Base-by-base conservation (phyloP, 1,284 basidiomycete species). In the Rhodotorula sp. region DNA sequence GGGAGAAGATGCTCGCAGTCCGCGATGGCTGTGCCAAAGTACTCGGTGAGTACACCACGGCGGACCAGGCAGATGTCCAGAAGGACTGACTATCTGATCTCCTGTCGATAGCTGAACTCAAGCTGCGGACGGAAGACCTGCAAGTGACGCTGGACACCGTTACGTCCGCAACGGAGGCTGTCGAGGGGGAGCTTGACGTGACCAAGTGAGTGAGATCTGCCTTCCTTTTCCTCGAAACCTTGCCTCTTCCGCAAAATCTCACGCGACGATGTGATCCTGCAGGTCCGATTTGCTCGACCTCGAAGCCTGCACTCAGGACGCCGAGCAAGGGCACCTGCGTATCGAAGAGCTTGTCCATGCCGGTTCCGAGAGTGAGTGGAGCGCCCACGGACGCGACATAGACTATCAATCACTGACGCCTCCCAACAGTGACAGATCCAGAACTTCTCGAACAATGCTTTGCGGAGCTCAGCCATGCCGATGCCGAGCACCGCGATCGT, bases 1-100 rank as follows among this genome's bases (percentile, higher is more conserved):
- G 60, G 26, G 76, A 77, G 12, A 78, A 78, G 68, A 76, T 78
- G 75, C 64, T 75, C 10, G 75, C 71, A 0, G 77, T 78, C 15
- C 62, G 69, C n/a, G 75, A 75, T 33, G 71, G 68, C 12, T 78
- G 77, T 53, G 71, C 71, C 14, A 72, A 72, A 42, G 71, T 73
- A 1, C 67, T 75, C 18, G 74, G 74, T 69, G 64, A 62, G 64
- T 48, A 6, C 37, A 12, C 10, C 8, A 42, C 14, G 37, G 37
- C 37, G 37, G 37, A 42, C 2, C 10, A 42, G 10, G 14, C 37
- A 10, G 12, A 42, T 1, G 14, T 10, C 37, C 2, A 8, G 37
- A 42, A 12, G 37, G 37, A 42, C 37, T 42, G 37, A 42, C 37
- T 10, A 12, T 12, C 3, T 42, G 37, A 12, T 42, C 14, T 42